Evolutionary conservation across 2,329 filamentous ascomycete species (phyloP), one percentile per base, ranked within the genome.

Genomic region (Samsoniella hepiali): DNA sequence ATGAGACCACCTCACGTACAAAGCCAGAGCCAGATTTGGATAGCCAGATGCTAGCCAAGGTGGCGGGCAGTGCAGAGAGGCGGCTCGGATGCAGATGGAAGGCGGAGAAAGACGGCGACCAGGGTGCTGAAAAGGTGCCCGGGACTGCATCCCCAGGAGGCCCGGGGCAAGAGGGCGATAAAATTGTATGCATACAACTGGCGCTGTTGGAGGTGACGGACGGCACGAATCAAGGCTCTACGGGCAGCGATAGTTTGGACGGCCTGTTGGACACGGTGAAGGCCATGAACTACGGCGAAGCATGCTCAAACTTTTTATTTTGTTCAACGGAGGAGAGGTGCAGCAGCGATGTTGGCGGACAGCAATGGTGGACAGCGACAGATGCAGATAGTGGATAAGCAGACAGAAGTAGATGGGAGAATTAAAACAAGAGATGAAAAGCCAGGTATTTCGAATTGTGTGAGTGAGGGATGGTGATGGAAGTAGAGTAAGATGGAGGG

Each of bases 261-360:
- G 17, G 59, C 22, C 51, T 62, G 50, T 55, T 56, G 59, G 59
- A 62, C 59, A 62, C 11, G 59, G 42, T 56, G 40, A 42, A 56
- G 59, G 50, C 27, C 51, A 55, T 50, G 59, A 22, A 40, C 59
- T 27, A 53, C 17, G 7, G 29, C 57, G 36, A 51, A 38, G 40
- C 59, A 50, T 27, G 32, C 27, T 55, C 51, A 40, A 53, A 44
- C 38, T 49, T 49, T 58, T 58, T 49, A 29, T 17, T 61, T 54
- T 61, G 34, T 54, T 61, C 22, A 40, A n/a, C 29, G 22, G 49
- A 44, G 49, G 42, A 27, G 49, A 45, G 11, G 49, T 7, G 29
- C 13, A 36, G 47, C 27, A 29, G 38, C 31, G 58, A 27, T 38
- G 47, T 42, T 15, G 36, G 38, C 22, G 34, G 11, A 10, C 3